Evolutionary conservation across 345 rosid species (phyloP), one percentile per base, ranked within the genome.

Genomic region (Citrus inodora): DNA sequence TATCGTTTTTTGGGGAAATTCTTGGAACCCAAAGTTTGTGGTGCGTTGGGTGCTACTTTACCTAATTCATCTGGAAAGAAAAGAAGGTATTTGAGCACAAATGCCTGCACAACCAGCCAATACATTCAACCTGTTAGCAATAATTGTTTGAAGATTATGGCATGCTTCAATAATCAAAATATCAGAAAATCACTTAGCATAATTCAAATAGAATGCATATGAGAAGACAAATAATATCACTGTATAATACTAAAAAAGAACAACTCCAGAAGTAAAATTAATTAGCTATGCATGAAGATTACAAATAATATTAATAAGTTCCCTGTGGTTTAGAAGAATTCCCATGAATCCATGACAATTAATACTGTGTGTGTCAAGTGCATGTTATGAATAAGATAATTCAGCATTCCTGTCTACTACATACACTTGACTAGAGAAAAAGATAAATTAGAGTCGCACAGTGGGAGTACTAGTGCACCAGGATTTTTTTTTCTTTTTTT

Each of bases 1-100:
- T 76, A 79, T 62, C 33, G 90, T 33, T 67, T 74, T 83, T 38
- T 85, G 48, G 85, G 78, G 19, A 75, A 79, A 83, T 86, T 84
- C 80, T 86, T 82, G 72, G 89, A 62, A 86, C 76, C 81, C 67
- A 84, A 80, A 85, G 80, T 82, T 75, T 85, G 89, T 11, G 79
- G 65, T 75, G 73, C 46, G 48, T 81, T 84, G 17, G 83, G 73
- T 37, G 80, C 83, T 83, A 65, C 80, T 85, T 86, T 85, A 78
- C 80, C 87, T 70, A 88, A 53, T 79, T 90, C 97, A 83, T 87
- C 88, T 32, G 90, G 93, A 86, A 85, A 90, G 92, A 92, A 97
- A 85, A 93, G 87, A 80, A 97, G 92, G 87, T 93, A 80, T 83
- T 97, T 97, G 81, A 97, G 95, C 86, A 94, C 95, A 87, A 88